Percentiles rank a stretch among this genome's conserved stretches.
phyloP scores from a whole-genome alignment of 2,329 filamentous ascomycete species.

The Aureobasidium sp. region DNA sequence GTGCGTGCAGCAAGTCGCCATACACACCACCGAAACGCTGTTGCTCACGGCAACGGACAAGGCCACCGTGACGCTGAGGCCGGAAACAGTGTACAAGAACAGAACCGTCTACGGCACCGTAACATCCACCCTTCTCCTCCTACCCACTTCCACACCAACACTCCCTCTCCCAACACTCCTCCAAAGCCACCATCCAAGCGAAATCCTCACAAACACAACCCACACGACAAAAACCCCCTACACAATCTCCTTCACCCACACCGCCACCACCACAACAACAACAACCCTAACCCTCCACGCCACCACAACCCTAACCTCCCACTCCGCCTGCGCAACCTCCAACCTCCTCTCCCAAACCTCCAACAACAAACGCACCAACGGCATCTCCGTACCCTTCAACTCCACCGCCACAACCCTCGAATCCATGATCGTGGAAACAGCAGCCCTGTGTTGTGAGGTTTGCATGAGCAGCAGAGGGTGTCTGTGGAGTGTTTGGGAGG shows the following conservation, averaged over 20 bases:
- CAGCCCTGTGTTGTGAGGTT: background rate
- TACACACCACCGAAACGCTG: background rate
- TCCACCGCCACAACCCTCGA: too few species aligned
- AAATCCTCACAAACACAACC: background rate
- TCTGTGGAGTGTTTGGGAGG: background rate
- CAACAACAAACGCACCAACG: background rate
- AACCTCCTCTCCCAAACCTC: background rate
- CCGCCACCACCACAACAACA: background rate
- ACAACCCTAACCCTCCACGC: background rate
- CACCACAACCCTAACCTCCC: background rate
- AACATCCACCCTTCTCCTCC: background rate
- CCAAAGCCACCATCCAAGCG: background rate
- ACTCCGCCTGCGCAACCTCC: background rate
- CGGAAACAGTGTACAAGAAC: background rate
- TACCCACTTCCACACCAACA: background rate
- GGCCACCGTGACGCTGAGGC: background rate
- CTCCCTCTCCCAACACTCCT: background rate
- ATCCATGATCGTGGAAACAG: too few species aligned
- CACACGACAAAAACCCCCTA: background rate
- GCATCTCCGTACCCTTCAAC: too few species aligned
- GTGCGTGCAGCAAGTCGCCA: background rate
- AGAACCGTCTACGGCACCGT: background rate
- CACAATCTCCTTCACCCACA: conserved; percentile 1
- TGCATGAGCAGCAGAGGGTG: background rate
- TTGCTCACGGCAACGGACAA: background rate